A percentile compares a stretch with the other conserved stretches of the same genome.
phyloP scores from a whole-genome alignment of 345 rosid genomes.

The Eucalyptus sp. region DNA sequence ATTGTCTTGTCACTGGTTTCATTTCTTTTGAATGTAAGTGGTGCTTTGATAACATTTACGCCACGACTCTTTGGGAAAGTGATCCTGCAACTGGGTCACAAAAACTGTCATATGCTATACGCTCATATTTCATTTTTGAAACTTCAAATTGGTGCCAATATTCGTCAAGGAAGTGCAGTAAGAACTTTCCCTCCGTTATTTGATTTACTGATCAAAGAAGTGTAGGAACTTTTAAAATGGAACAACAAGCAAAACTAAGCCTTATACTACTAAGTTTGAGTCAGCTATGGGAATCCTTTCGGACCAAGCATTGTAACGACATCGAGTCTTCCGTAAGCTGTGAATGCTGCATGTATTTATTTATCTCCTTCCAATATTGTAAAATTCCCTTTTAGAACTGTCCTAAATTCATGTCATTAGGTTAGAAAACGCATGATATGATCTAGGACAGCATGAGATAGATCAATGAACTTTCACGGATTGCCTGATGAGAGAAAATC shows the following conservation, averaged over 20 bases:
- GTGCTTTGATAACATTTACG: not conserved
- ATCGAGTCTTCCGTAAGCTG: not conserved
- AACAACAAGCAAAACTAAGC: not conserved
- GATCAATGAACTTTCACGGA: fast-evolving
- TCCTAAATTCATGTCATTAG: not conserved
- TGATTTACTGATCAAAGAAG: not conserved
- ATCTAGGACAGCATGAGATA: not conserved
- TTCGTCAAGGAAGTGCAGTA: fast-evolving
- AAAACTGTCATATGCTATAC: not conserved
- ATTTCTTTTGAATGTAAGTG: not conserved
- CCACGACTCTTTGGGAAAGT: not conserved
- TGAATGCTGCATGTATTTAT: no score
- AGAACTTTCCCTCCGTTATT: not conserved
- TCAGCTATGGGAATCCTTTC: not conserved
- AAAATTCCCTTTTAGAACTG: not conserved
- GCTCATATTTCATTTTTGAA: no score
- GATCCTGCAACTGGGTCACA: not conserved
- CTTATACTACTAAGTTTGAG: not conserved
- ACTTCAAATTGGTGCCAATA: not conserved
- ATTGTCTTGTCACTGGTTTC: not conserved
- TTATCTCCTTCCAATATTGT: not conserved
- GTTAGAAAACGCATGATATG: not conserved
- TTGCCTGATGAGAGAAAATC: not conserved
- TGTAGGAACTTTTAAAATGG: not conserved
- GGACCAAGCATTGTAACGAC: not conserved